Evolutionary conservation across 768 basidiomycete species (phyloP).

Genomic region (Rhizopogon vinicolor): DNA sequence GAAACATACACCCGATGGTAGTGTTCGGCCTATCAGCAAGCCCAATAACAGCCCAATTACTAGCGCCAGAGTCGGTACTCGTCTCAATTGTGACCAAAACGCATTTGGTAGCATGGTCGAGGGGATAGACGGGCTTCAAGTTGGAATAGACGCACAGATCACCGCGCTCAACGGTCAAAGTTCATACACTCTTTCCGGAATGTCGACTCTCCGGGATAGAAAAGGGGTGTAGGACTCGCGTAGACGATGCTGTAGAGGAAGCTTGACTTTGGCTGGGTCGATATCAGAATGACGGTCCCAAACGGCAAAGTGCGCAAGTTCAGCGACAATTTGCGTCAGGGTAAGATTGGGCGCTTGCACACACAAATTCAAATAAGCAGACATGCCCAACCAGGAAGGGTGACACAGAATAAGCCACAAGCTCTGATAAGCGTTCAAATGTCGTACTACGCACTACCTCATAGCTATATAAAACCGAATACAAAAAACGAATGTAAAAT

Average conservation of each 20-base stretch:
- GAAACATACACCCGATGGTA: conserved; percentile 33
- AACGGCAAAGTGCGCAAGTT: neutral
- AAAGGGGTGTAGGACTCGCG: neutral
- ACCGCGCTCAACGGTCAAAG: neutral
- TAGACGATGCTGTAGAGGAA: neutral
- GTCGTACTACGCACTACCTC: no score
- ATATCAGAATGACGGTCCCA: neutral
- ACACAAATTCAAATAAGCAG: conserved; percentile 1
- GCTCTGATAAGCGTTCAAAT: no score
- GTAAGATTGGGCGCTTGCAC: neutral
- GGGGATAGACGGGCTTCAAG: neutral
- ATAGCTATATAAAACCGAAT: no score
- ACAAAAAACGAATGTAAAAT: neutral
- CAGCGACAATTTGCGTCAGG: neutral
- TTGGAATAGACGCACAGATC: neutral
- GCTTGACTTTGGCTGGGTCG: neutral
- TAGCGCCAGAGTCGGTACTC: conserved; percentile 53
- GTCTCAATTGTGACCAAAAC: conserved; percentile 31
- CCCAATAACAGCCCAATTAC: conserved; percentile 60
- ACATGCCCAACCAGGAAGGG: neutral
- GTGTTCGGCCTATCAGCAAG: conserved; percentile 46
- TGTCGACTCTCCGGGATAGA: neutral
- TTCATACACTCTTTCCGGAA: neutral
- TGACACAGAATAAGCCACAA: no score
- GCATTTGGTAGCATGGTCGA: conserved; percentile 22